Evolutionary conservation across 2,329 filamentous ascomycete species (phyloP).

Genomic region (Beauveria rudraprayagi): DNA sequence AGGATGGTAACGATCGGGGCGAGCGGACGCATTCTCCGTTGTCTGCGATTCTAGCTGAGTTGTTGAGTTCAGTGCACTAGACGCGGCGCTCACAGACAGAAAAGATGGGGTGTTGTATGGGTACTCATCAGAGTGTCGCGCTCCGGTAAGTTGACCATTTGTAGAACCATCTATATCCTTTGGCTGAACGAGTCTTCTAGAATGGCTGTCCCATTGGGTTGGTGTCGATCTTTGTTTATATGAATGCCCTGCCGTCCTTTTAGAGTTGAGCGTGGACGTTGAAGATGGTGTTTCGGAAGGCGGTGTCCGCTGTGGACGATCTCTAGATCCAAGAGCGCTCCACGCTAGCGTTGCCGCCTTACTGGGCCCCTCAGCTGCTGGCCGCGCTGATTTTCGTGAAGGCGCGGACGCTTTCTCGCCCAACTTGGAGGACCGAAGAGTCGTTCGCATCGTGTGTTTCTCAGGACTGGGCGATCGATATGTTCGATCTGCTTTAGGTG

Average conservation of each 20-base stretch:
- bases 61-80: constrained; percentile 40
- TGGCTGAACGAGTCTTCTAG: constrained; percentile 39
- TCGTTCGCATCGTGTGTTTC: constrained; percentile 55
- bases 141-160: constrained; percentile 20
- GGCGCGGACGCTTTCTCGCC: constrained; percentile 34
- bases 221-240: constrained; percentile 24
- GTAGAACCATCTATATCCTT: constrained; percentile 24
- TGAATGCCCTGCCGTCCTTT: constrained; percentile 24
- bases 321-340: constrained; percentile 37
- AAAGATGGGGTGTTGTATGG: constrained; percentile 32
- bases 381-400: constrained; percentile 33
- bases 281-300: constrained; percentile 19
- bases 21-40: neutral
- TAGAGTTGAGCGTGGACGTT: constrained; percentile 16
- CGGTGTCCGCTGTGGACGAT: constrained; percentile 23
- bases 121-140: constrained; percentile 34
- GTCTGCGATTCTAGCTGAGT: constrained; percentile 11
- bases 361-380: constrained; percentile 45
- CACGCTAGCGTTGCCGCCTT: constrained; percentile 59
- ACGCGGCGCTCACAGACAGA: constrained; percentile 48
- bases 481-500: constrained; percentile 28
- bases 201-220: constrained; percentile 47
- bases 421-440: constrained; percentile 42
- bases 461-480: constrained; percentile 50
- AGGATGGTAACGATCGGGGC: neutral